Percentiles rank a stretch among this genome's conserved stretches.
Evolutionary conservation across 179 eudicot genomes (phyloP).

Genomic region (Spinacia oleracea): DNA sequence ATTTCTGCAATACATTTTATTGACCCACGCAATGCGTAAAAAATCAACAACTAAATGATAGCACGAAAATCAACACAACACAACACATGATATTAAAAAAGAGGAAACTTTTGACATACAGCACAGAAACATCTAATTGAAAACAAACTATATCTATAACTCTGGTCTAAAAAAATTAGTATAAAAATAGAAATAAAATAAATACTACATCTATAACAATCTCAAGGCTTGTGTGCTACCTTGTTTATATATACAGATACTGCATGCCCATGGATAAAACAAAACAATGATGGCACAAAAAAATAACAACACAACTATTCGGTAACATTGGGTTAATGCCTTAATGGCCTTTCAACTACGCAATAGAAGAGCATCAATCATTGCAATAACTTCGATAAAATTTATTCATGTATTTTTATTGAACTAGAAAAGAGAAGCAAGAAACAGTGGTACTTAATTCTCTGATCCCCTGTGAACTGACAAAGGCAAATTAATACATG

Average conservation of each 20-base stretch:
- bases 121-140: conserved; percentile 8
- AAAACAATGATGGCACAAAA: not conserved
- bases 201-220: not conserved
- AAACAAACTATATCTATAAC: too few species aligned
- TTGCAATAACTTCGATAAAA: not conserved
- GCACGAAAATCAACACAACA: too few species aligned
- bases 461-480: too few species aligned
- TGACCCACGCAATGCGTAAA: too few species aligned
- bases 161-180: too few species aligned
- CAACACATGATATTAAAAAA: not conserved
- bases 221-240: not conserved
- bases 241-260: not conserved
- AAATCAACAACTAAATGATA: too few species aligned
- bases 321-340: not conserved
- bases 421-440: conserved; percentile 14
- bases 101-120: not conserved
- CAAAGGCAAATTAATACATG: too few species aligned
- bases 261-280: not conserved
- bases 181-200: too few species aligned
- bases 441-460: conserved; percentile 3
- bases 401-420: too few species aligned
- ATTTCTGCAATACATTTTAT: too few species aligned
- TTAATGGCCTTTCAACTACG: not conserved
- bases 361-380: not conserved
- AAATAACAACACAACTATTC: not conserved